Evolutionary conservation across 352 stramenopile species (phyloP), one percentile per base, ranked within the genome.

Genomic region (Salisapilia sapeloensis): DNA sequence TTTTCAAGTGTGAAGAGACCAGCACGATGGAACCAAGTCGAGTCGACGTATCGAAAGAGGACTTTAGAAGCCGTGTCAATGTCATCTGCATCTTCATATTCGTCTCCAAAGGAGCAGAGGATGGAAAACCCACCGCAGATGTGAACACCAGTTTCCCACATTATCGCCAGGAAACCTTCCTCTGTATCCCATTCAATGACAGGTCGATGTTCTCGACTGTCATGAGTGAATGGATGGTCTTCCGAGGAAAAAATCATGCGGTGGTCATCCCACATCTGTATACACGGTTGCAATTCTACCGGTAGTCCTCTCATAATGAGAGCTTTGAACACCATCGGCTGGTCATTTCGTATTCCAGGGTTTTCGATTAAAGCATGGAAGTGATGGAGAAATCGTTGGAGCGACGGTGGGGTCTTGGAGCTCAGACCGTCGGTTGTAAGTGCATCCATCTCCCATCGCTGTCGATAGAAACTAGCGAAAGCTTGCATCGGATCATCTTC

Each of bases 381-480:
- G n/a, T 64, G 49, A 0, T 48, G 32, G 11, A 89, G 47, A 31
- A 84, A 89, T 1, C 69, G 50, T 31, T 78, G 66, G 16, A 89
- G 79, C 3, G 66, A 86, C 17, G 71, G 59, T 3, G 74, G 74
- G 2, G 71, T 89, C 42, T 82, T 84, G 23, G 55, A 53, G 12
- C 48, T 40, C 12, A 89, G 33, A 12, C 56, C 63, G 6, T 78
- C 52, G 1, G 66, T 40, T 10, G 70, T 85, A 12, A 89, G 52
- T 10, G 61, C 45, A 24, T 56, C 60, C 66, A 84, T 84, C 8
- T 75, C 61, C 63, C 69, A 80, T 6, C 74, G 64, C 36, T 80
- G 76, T 15, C 51, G 40, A 44, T 94, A 95, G 37, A 96, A 97
- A 45, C 82, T 60, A 25, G 84, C 67, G 44, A 97, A 96, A 4